Base-by-base conservation (phyloP, 108 stramenopile species). In the Cyclotella cryptica region DNA sequence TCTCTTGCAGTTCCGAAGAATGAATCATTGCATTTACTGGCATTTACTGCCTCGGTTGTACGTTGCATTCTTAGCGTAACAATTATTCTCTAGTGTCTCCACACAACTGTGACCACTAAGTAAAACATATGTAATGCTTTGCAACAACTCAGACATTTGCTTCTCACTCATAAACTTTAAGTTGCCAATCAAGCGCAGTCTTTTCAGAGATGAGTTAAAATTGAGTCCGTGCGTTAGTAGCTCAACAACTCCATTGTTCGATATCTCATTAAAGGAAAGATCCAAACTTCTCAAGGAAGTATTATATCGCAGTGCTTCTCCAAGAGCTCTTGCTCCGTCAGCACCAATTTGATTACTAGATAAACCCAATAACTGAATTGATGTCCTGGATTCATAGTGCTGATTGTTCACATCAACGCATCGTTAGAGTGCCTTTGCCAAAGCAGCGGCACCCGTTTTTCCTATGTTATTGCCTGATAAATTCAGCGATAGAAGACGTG, bases 401-500 rank as follows among this genome's bases (percentile, higher is more conserved):
- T 18, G 10, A 27, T 14, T 11, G 28, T 10, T 27, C 13, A 27
- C 59, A 17, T 21, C 18, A 15, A n/a, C n/a, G n/a, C n/a, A n/a
- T n/a, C 9, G 26, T 44, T 75, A 66, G 39, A 75, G 41, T 24
- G 53, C 42, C 22, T 43, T 28, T 0, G 74, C 74, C 13, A 75
- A 22, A 18, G 51, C 74, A 3, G 64, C 47, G 1, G 51, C 62
- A 19, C 74, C 74, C 30, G 52, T 40, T 9, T 21, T 28, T 11
- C 63, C 63, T 54, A 75, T 75, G 15, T 41, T 51, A 66, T 75
- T 75, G 21, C 39, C 24, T 18, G 74, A 62, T 29, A 75, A 42
- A 66, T 75, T 66, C 22, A 75, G 55, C 41, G 35, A 47, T 26
- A 47, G n/a, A 17, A 75, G 21, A 28, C 53, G 74, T 17, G 46